phyloP scores from a whole-genome alignment of 2,329 filamentous ascomycete species.

The Teratosphaeriaceae sp. region DNA sequence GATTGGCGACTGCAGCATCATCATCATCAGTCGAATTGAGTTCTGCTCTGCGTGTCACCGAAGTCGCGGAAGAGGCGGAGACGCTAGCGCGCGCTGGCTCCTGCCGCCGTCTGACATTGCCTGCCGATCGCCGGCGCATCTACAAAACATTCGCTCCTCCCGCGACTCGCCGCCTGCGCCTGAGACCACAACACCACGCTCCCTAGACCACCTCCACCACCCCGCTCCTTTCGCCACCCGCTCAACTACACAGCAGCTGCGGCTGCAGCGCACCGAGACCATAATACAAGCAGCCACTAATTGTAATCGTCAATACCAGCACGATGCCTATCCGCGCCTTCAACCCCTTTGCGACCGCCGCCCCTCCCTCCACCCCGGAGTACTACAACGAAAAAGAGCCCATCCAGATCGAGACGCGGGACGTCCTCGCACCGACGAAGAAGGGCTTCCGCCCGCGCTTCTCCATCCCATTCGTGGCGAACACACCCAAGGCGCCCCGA shows the following conservation, averaged over 20 bases:
- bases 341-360: constrained; percentile 49
- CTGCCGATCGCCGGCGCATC: background rate
- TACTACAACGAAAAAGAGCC: constrained; percentile 47
- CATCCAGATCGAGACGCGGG: constrained; percentile 23
- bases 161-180: background rate
- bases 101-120: background rate
- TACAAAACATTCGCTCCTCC: background rate
- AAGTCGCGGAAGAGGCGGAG: background rate
- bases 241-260: constrained; percentile 3
- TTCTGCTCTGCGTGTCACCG: background rate
- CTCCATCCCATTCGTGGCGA: constrained; percentile 22
- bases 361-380: constrained; percentile 43
- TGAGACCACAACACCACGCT: constrained; percentile 1
- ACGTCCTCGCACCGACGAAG: constrained; percentile 16
- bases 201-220: background rate
- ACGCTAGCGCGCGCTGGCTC: background rate
- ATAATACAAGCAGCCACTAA: constrained; percentile 17
- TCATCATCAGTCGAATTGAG: background rate
- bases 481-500: constrained; percentile 21
- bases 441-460: constrained; percentile 21
- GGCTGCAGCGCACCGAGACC: background rate
- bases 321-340: constrained; percentile 59
- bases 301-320: constrained; percentile 27
- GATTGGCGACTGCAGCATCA: background rate
- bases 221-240: no score